Conservation (phyloP, 257 asterid genomes). For the Plantago ovata region DNA sequence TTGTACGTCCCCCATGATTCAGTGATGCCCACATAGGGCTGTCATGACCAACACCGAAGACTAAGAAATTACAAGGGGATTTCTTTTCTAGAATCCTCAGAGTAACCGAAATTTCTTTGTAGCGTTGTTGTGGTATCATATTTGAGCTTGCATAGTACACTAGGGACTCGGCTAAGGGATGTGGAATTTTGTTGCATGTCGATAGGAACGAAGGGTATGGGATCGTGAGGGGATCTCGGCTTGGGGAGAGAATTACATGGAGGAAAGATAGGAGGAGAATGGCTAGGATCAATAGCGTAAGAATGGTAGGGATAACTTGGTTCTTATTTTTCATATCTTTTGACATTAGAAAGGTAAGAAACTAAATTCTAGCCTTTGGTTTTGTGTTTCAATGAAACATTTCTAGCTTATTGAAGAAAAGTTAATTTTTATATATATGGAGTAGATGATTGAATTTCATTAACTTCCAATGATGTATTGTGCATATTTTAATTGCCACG, state of each 20-base stretch:
- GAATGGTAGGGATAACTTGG: conserved; percentile 26
- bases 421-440: no score
- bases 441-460: no score
- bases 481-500: no score
- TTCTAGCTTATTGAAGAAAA: no score
- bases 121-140: conserved; percentile 26
- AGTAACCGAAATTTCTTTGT: conserved; percentile 27
- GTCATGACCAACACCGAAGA: conserved; percentile 37
- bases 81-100: conserved; percentile 24
- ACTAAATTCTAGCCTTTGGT: no score
- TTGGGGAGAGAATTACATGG: conserved; percentile 46
- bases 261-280: conserved; percentile 43
- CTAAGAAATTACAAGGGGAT: conserved; percentile 41
- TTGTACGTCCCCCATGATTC: conserved; percentile 33
- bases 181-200: conserved; percentile 33
- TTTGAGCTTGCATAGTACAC: conserved; percentile 30
- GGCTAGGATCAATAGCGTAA: conserved; percentile 41
- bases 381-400: no score
- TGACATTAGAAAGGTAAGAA: background rate
- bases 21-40: conserved; percentile 37
- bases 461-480: no score
- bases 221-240: conserved; percentile 14
- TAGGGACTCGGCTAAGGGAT: conserved; percentile 27
- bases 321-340: background rate
- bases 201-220: conserved; percentile 2